Evolutionary conservation across 2,329 filamentous ascomycete genomes (phyloP).

Genomic region (Aureobasidium sp.): DNA sequence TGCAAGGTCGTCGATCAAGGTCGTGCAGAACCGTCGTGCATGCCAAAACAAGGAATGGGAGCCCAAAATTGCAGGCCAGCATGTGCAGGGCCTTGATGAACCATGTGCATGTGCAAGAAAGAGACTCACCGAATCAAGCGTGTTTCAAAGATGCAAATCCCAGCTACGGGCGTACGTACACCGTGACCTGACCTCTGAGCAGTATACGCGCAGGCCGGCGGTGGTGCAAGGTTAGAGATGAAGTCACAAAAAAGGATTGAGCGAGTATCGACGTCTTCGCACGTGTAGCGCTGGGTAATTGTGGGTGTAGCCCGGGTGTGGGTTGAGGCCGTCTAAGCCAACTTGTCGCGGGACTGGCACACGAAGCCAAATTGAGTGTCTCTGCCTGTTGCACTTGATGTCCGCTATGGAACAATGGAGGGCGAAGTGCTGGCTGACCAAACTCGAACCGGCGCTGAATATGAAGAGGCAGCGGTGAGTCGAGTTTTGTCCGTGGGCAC

Average conservation of each 20-base stretch:
- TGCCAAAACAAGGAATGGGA: conserved; percentile 9
- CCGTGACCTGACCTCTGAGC: conserved; percentile 6
- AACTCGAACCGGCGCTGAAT: neutral
- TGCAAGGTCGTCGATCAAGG: neutral
- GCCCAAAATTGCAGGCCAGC: neutral
- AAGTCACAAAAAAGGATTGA: conserved; percentile 1
- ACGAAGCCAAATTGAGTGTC: neutral
- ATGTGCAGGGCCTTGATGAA: neutral
- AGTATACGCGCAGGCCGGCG: neutral
- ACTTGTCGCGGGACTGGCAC: neutral
- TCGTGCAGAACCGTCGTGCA: conserved; percentile 1
- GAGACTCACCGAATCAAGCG: conserved; percentile 7
- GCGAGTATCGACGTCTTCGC: conserved; percentile 3
- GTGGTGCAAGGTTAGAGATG: conserved; percentile 6
- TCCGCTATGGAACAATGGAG: neutral
- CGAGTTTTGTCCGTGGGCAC: neutral
- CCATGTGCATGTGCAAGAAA: conserved; percentile 4
- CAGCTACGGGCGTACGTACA: conserved; percentile 2
- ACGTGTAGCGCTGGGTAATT: neutral
- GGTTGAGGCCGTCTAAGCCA: neutral
- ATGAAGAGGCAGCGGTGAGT: neutral
- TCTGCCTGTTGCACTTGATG: neutral
- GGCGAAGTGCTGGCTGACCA: neutral
- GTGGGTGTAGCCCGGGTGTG: neutral
- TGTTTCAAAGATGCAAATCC: conserved; percentile 1